Evolutionary conservation across 2,329 filamentous ascomycete species (phyloP), one percentile per base, ranked within the genome.

Genomic region (Diplodia corticola): DNA sequence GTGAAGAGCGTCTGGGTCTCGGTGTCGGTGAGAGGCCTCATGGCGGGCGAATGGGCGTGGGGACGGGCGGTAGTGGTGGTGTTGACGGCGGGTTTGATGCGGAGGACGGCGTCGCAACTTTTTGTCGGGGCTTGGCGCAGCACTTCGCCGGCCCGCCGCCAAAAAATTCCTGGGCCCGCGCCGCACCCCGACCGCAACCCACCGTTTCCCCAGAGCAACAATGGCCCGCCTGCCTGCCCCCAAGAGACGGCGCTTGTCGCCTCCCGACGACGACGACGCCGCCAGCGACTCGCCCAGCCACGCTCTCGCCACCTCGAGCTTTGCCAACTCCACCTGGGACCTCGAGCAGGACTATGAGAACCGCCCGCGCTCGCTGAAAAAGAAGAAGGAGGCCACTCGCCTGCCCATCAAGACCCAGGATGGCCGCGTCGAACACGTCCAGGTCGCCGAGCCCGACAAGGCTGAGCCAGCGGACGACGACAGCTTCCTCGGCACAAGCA

Each of bases 261-360:
- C 77, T 13, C 76, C 76, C 20, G 69, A 70, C 5, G 72, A 73
- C 26, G 66, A 65, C 17, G 24, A 12, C n/a, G 24, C 50, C 35
- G 24, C 50, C 22, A 46, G 22, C 37, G 24, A 30, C 37, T 46
- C 26, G 7, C 55, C 54, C 22, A 69, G 70, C 61, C 65, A 69
- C 30, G 20, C 37, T 15, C 55, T 46, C 48, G 69, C 71, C 60
- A 77, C 77, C 55, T 75, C 77, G 44, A 84, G 86, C 64, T 93
- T 93, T 77, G 86, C 91, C 80, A 86, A 91, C 5, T 84, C 91
- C 67, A 89, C 88, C 78, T 98, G 94, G 93, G 88, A 97, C 74
- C 85, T 97, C 57, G 95, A 97, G 81, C 91, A 96, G 75, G 90
- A 92, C 77, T 98, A 97, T 82, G 93, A 96, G 78, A 86, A 86